Evolutionary conservation across 2,329 filamentous ascomycete genomes (phyloP).

Genomic region (Colletotrichum simmondsii): DNA sequence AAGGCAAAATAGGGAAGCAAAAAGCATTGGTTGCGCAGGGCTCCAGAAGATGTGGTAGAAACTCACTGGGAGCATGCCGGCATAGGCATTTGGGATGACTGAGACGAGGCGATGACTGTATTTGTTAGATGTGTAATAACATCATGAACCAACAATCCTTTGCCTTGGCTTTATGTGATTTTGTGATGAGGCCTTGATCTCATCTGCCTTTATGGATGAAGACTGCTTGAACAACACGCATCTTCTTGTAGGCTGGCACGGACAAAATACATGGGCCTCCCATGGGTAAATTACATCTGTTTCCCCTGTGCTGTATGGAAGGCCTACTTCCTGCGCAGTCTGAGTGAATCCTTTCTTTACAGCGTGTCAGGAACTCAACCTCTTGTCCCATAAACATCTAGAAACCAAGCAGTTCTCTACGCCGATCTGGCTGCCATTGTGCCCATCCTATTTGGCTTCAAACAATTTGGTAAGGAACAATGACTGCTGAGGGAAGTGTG

Average conservation of each 20-base stretch:
- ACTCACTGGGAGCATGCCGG: conserved; percentile 5
- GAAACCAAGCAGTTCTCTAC: neutral
- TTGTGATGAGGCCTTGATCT: neutral
- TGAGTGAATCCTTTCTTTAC: neutral
- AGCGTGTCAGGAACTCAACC: neutral
- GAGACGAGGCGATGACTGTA: conserved; percentile 18
- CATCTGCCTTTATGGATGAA: neutral
- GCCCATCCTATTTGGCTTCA: neutral
- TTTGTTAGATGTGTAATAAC: conserved; percentile 6
- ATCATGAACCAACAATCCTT: neutral
- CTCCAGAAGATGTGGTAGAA: neutral
- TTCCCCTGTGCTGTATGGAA: neutral
- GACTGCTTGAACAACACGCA: neutral
- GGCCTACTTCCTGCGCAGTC: neutral
- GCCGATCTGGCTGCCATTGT: neutral
- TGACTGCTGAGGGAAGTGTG: no score
- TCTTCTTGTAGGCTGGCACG: neutral
- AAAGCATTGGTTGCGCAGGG: neutral
- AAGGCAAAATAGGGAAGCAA: neutral
- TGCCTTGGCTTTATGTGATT: neutral
- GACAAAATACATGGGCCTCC: neutral
- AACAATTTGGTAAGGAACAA: no score
- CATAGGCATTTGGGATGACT: conserved; percentile 8
- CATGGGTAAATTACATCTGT: neutral
- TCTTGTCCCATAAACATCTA: neutral